Percentiles rank a stretch among this genome's conserved stretches.
phyloP scores from a whole-genome alignment of 1,284 basidiomycete species.

The Rugiboletus extremiorientalis region DNA sequence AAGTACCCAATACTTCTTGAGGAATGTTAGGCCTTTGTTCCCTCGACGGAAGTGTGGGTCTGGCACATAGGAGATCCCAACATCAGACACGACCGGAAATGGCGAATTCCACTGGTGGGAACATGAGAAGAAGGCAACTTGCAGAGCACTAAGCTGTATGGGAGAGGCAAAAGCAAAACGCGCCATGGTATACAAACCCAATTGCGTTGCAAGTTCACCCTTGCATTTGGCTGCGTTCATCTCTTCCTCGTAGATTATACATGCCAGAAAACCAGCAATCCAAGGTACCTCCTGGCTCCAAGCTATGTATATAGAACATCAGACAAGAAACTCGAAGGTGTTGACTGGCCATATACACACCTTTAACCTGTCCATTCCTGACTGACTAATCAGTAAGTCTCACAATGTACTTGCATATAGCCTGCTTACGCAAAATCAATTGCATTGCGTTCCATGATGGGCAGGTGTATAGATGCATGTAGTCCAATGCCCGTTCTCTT shows the following conservation, averaged over 20 bases:
- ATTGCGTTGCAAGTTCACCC: conserved; percentile 51
- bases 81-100: conserved; percentile 55
- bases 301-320: conserved; percentile 42
- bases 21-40: background rate
- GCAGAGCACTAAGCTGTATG: conserved; percentile 76
- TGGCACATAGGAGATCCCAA: conserved; percentile 51
- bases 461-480: conserved; percentile 88
- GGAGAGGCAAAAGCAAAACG: conserved; percentile 88
- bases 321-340: background rate
- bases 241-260: conserved; percentile 87
- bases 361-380: conserved; percentile 73
- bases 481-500: conserved; percentile 94
- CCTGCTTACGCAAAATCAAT: conserved; percentile 78
- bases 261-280: conserved; percentile 78
- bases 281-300: conserved; percentile 89
- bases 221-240: conserved; percentile 44
- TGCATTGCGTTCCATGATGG: conserved; percentile 93
- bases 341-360: conserved; percentile 41
- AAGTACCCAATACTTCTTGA: conserved; percentile 9
- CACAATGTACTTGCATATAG: background rate
- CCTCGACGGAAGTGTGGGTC: background rate
- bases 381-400: background rate
- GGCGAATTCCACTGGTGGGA: conserved; percentile 24
- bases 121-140: conserved; percentile 81
- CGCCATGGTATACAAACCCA: conserved; percentile 74